Base-by-base conservation (phyloP, 495 filamentous ascomycete genomes). In the Neurospora sp. region DNA sequence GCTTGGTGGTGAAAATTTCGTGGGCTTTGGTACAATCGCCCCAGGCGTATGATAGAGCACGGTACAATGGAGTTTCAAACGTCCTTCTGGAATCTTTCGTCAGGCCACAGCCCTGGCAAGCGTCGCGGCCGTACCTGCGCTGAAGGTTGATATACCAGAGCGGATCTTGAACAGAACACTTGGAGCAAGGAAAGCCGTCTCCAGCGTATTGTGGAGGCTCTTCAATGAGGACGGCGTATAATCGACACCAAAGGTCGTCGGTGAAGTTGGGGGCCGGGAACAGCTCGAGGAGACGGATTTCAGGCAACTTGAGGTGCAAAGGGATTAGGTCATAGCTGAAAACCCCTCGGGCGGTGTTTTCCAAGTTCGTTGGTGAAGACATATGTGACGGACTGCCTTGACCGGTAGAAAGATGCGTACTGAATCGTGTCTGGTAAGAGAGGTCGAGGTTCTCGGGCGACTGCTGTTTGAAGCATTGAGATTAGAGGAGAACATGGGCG, bases 41-140 rank as follows among this genome's bases (percentile, higher is more conserved):
- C 45, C 45, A 53, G 20, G 45, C 45, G 45, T 53, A 70, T 41
- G n/a, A 71, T 10, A 18, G 71, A 27, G 45, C 45, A 4, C 6
- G 20, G 20, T 53, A 53, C 9, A 9, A 53, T 27, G 45, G 45
- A 6, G 0, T 22, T 53, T 27, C 4, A 53, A 53, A 53, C 1
- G 45, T 12, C 10, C 9, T 3, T 3, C 81, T 82, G 78, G 74
- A 77, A 69, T 80, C 79, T 80, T 75, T 77, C 76, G 39, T 82
- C 83, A 80, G 81, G 1, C 45, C 45, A 53, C 45, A 53, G 20
- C 45, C 45, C 20, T 27, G 45, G 20, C 45, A 53, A 27, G 45
- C 20, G 20, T 27, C 20, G 1, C 20, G 45, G 20, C 20, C 20
- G 10, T 53, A 53, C 0, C 20, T 53, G 20, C 0, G 45, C 20